Evolutionary conservation across 768 basidiomycete species (phyloP).

Genomic region (Tulasnella sp.): DNA sequence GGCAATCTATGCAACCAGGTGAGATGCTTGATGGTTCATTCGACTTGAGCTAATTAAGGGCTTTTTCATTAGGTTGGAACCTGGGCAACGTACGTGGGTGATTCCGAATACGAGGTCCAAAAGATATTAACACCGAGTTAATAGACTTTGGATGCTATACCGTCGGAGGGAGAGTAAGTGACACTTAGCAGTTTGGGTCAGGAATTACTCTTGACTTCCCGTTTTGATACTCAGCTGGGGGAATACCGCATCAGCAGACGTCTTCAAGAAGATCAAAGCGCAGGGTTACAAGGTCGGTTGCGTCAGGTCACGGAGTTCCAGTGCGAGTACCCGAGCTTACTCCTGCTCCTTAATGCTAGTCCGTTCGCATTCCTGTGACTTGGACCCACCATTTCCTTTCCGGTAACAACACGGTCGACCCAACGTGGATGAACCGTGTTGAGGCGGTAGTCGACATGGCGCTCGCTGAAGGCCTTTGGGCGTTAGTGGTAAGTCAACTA

Average conservation of each 20-base stretch:
- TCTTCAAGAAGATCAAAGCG: neutral
- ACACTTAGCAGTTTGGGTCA: neutral
- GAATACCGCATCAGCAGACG: neutral
- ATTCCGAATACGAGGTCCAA: neutral
- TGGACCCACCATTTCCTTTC: neutral
- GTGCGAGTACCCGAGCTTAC: too few species aligned
- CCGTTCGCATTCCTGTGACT: neutral
- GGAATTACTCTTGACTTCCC: neutral
- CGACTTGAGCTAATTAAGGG: neutral
- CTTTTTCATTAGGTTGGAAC: neutral
- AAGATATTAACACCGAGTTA: neutral
- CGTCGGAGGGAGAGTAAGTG: conserved; percentile 2
- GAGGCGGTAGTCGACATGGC: neutral
- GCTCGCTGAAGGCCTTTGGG: neutral
- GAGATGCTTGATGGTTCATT: neutral
- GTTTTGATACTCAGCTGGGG: neutral
- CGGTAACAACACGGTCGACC: neutral
- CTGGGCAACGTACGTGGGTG: neutral
- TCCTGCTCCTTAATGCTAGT: too few species aligned
- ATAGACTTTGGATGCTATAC: neutral
- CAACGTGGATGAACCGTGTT: conserved; percentile 1
- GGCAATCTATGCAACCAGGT: neutral
- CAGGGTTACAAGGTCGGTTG: neutral
- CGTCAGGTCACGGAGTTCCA: neutral
- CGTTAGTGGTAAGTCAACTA: neutral